Evolutionary conservation across 2,329 filamentous ascomycete genomes (phyloP).

Genomic region (Claviceps arundinis): DNA sequence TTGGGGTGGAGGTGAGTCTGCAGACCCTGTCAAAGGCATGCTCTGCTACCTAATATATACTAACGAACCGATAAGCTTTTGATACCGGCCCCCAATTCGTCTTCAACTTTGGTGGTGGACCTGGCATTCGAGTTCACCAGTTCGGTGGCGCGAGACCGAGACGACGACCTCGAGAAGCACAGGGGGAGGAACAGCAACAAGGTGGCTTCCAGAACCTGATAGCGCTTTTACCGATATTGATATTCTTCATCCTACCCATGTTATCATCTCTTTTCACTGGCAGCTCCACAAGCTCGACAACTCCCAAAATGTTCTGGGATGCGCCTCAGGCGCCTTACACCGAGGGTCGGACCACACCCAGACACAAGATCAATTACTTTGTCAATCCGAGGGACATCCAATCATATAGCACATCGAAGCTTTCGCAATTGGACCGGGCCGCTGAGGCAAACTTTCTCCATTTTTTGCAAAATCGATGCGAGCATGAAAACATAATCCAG

Average conservation of each 20-base stretch:
- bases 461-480: slow-evolving; percentile 56
- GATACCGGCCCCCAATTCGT: slow-evolving; percentile 78
- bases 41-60: background rate
- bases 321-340: slow-evolving; percentile 57
- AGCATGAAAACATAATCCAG: slow-evolving; percentile 54
- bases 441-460: slow-evolving; percentile 65
- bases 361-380: slow-evolving; percentile 68
- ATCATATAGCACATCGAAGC: slow-evolving; percentile 54
- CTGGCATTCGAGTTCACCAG: slow-evolving; percentile 86
- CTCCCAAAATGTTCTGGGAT: slow-evolving; percentile 69
- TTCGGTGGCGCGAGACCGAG: slow-evolving; percentile 74
- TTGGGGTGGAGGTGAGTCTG: slow-evolving; percentile 41
- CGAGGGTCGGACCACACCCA: slow-evolving; percentile 54
- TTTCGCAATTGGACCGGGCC: slow-evolving; percentile 59
- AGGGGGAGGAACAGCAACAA: slow-evolving; percentile 35
- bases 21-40: background rate
- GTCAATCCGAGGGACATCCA: slow-evolving; percentile 68
- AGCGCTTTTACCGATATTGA: slow-evolving; percentile 72
- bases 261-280: slow-evolving; percentile 67
- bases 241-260: slow-evolving; percentile 78
- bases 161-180: slow-evolving; percentile 56
- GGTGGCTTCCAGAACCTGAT: slow-evolving; percentile 48
- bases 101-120: slow-evolving; percentile 86
- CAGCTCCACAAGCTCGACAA: slow-evolving; percentile 23
- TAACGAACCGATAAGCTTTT: slow-evolving; percentile 36